Base-by-base conservation (phyloP, 768 basidiomycete genomes). In the Mycena sanguinolenta region DNA sequence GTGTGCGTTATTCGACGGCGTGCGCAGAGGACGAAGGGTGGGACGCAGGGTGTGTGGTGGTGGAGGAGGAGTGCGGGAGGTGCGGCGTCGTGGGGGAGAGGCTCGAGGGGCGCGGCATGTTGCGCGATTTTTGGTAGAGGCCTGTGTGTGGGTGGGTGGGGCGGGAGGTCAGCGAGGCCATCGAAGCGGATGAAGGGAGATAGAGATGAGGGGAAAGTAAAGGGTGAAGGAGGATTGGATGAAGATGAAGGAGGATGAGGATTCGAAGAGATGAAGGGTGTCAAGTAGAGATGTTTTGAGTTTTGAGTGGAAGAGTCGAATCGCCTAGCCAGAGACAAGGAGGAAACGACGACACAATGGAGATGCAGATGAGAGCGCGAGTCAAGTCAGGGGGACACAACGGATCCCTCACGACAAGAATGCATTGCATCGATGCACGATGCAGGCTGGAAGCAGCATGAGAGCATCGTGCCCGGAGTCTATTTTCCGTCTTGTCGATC, bases 111-210 rank as follows among this genome's bases (percentile, higher is more conserved):
- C 92, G 91, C 75, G 91, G 88, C 81, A 90, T 91, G 80, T 90
- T 89, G 80, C 91, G 89, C 73, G 91, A 89, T 87, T 94, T 95
- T 86, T 91, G 91, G 85, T 95, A 95, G 78, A 94, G 91, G 75
- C 93, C 93, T 95, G 85, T 28, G 50, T 17, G n/a, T n/a, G n/a
- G n/a, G n/a, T n/a, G n/a, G n/a, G n/a, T n/a, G 52, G 17, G 74
- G 75, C 74, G 75, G 77, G 74, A 76, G 77, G 77, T 79, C 75
- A 75, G 79, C 80, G 76, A 75, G 77, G 76, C 79, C 74, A 79
- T 39, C 53, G 6, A 39, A 14, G 39, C 3, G 3, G 13, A 39
- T 14, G 39, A 34, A 34, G 4, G 36, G 58, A 57, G 58, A 53
- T 53, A 69, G 65, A 6, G 46, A 46, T n/a, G 42, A 28, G 57